Percentiles rank a stretch among this genome's conserved stretches.
phyloP scores from a whole-genome alignment of 345 rosid species.

The Populus nigra region DNA sequence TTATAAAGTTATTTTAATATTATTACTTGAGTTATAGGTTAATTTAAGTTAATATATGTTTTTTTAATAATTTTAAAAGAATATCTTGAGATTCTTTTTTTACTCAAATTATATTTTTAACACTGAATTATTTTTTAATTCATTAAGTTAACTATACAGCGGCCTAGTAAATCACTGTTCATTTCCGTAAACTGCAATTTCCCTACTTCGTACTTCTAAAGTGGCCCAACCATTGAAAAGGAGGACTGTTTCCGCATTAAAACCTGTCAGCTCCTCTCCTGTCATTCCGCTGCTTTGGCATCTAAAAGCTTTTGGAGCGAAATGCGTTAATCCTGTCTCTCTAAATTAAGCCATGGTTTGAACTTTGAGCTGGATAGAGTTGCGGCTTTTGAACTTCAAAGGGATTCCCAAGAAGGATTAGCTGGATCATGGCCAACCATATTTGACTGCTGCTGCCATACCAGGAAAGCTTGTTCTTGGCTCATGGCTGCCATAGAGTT shows the following conservation, averaged over 20 bases:
- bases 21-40: too few relatives aligned
- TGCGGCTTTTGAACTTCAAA: not conserved
- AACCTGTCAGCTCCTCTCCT: not conserved
- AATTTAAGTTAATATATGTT: too few relatives aligned
- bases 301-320: not conserved
- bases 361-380: not conserved
- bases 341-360: not conserved
- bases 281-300: not conserved
- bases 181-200: too few relatives aligned
- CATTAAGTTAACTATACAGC: too few relatives aligned
- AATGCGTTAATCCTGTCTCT: not conserved
- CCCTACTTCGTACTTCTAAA: too few relatives aligned
- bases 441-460: constrained; percentile 1
- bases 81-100: too few relatives aligned
- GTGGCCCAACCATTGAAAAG: not conserved
- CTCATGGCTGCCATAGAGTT: not conserved
- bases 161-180: too few relatives aligned
- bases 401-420: constrained; percentile 16
- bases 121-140: too few relatives aligned
- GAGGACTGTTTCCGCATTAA: not conserved
- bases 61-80: too few relatives aligned
- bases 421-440: not conserved
- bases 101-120: too few relatives aligned
- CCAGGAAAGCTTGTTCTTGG: constrained; percentile 13
- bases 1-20: too few relatives aligned